A percentile compares a stretch with the other conserved stretches of the same genome.
phyloP scores from a whole-genome alignment of 768 basidiomycete genomes.

The Exidia glandulosa region DNA sequence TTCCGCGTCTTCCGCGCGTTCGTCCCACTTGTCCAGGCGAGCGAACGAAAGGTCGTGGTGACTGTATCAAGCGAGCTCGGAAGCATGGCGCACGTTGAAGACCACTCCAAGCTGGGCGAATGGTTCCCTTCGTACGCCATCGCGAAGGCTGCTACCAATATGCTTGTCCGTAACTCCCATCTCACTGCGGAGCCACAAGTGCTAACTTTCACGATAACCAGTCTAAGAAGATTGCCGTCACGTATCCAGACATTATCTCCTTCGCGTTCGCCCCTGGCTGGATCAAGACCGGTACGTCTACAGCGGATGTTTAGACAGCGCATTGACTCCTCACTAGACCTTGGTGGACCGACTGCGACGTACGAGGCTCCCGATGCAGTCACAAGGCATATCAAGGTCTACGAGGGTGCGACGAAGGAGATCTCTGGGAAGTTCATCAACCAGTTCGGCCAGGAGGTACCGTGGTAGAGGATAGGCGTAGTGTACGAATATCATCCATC shows the following conservation, averaged over 20 bases:
- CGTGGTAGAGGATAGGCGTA: slow-evolving; percentile 22
- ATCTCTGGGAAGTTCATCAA: too few relatives aligned
- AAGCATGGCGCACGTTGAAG: slow-evolving; percentile 24
- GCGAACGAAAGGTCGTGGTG: slow-evolving; percentile 21
- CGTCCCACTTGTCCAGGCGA: slow-evolving; percentile 22
- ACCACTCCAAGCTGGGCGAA: slow-evolving; percentile 16
- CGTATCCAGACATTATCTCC: slow-evolving; percentile 20
- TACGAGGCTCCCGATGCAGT: too few relatives aligned
- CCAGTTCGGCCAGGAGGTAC: background rate
- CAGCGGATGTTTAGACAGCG: background rate
- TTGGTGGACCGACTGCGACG: too few relatives aligned
- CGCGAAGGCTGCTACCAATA: slow-evolving; percentile 28
- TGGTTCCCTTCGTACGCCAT: slow-evolving; percentile 24
- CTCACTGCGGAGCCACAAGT: background rate
- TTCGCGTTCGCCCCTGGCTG: slow-evolving; percentile 27
- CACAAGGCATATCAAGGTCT: too few relatives aligned
- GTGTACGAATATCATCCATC: too few relatives aligned
- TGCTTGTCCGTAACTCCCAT: slow-evolving; percentile 21
- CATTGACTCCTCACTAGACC: too few relatives aligned
- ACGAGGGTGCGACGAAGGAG: too few relatives aligned
- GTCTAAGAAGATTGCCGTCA: slow-evolving; percentile 27
- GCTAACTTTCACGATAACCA: slow-evolving; percentile 3
- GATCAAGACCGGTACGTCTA: slow-evolving; percentile 26
- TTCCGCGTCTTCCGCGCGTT: slow-evolving; percentile 23
- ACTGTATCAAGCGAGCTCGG: slow-evolving; percentile 22